Percentiles rank a stretch among this genome's conserved stretches.
Conservation (phyloP, 2,329 filamentous ascomycete genomes). For the Apiospora aurea region DNA sequence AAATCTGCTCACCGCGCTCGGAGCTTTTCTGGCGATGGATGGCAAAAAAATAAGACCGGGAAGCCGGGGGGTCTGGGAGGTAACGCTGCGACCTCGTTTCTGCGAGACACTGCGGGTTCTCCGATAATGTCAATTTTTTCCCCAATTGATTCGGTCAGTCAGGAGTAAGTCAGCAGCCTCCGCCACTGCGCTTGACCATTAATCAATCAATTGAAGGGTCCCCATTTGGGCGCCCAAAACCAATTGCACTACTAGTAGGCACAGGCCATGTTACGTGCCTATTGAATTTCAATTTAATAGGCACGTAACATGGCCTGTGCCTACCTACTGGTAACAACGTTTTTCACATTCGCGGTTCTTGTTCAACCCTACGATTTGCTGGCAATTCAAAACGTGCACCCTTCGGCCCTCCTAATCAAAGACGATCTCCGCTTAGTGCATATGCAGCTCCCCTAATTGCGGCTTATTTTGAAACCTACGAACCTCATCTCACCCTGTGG, state of each 20-base stretch:
- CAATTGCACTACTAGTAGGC: conserved; percentile 18
- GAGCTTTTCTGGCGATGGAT: conserved; percentile 6
- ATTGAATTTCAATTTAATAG: too few species aligned
- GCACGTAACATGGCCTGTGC: too few species aligned
- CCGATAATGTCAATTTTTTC: not conserved
- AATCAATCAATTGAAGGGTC: not conserved
- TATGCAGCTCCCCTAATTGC: not conserved
- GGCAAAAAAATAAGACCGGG: conserved; percentile 20
- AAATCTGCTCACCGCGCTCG: not conserved
- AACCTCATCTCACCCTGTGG: not conserved
- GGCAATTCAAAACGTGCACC: not conserved
- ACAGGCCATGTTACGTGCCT: too few species aligned
- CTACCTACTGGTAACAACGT: too few species aligned
- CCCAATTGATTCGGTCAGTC: not conserved
- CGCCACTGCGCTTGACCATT: not conserved
- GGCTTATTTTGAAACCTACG: not conserved
- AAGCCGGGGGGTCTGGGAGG: not conserved
- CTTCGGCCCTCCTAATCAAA: not conserved
- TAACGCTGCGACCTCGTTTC: not conserved
- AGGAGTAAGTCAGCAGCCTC: not conserved
- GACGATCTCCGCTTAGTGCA: not conserved
- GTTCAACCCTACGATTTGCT: not conserved
- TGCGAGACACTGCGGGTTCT: conserved; percentile 2
- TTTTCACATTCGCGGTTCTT: not conserved
- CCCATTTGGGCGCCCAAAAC: not conserved